Evolutionary conservation across 306 rosid species (phyloP).

Genomic region (Ormosia emarginata): DNA sequence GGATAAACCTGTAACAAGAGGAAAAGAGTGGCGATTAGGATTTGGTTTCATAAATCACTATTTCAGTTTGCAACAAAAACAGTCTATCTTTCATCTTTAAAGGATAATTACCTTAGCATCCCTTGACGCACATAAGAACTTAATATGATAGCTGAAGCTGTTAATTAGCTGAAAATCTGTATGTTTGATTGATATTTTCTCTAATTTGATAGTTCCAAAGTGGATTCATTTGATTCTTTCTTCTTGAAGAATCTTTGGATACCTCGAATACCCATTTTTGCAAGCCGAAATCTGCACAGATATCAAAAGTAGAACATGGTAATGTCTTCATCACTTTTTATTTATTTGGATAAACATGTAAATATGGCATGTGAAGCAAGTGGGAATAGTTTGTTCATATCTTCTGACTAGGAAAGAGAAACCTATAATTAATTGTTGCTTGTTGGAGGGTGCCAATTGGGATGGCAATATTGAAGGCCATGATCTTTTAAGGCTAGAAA

Average conservation of each 20-base stretch:
- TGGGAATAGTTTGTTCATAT: not conserved
- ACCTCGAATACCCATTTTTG: slow-evolving; percentile 75
- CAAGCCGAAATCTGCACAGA: slow-evolving; percentile 81
- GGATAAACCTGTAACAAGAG: slow-evolving; percentile 29
- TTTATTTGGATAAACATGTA: not conserved
- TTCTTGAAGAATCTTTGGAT: slow-evolving; percentile 63
- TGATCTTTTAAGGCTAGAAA: not conserved
- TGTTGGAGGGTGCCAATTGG: slow-evolving; percentile 9
- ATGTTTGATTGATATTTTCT: not conserved
- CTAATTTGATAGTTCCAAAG: not conserved
- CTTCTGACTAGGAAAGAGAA: slow-evolving; percentile 12
- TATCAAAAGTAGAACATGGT: slow-evolving; percentile 3
- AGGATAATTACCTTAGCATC: slow-evolving; percentile 29
- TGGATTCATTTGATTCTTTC: slow-evolving; percentile 54
- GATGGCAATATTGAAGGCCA: slow-evolving; percentile 4
- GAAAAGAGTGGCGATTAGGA: not conserved
- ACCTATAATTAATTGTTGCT: not conserved
- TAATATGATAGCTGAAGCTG: slow-evolving; percentile 21
- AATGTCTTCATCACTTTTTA: not conserved
- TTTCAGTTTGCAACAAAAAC: not conserved
- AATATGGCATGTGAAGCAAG: not conserved
- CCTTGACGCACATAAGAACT: slow-evolving; percentile 11
- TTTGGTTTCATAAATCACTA: not conserved
- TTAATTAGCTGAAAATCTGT: slow-evolving; percentile 20
- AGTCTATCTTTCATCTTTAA: not conserved